Base-by-base conservation (phyloP, 2,329 filamentous ascomycete species). In the Thielaviopsis euricoi region DNA sequence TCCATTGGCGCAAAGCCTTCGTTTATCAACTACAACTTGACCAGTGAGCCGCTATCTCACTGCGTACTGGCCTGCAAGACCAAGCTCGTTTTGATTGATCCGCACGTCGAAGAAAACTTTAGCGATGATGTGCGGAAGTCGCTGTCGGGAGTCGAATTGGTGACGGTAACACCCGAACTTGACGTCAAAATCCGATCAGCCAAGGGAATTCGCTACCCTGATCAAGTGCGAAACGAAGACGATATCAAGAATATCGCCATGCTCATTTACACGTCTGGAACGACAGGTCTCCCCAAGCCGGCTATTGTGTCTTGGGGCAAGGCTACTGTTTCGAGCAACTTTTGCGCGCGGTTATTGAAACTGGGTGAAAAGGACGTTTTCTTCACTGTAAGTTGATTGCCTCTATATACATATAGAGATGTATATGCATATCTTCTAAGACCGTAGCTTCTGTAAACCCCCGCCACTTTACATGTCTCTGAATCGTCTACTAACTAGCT, bases 21-120 rank as follows among this genome's bases (percentile, higher is more conserved):
- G 0, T 88, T 93, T 64, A 85, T 95, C 71, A 95, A 95, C 70
- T 91, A 90, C 70, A 93, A 93, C 66, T 72, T 95, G 53, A 76
- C 78, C 0, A 84, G 82, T 13, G 80, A 84, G 26, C 76, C 87
- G 0, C 73, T 95, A 61, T 68, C 79, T 2, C 89, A 95, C 69
- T 91, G 86, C 63, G 74, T 94, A 51, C 78, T 76, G 62, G 80
- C 81, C 1, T 85, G 86, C 1, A 82, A 78, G 0, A 75, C 86
- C 0, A 77, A 77, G 10, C 66, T 94, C 2, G 73, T 90, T 59
- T 67, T 95, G 23, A 76, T 90, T 13, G 89, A 93, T 63, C 74
- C 76, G 0, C 40, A 52, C 26, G 40, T 58, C n/a, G 15, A 21
- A 26, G 37, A 71, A 0, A 78, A 79, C 6, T 68, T 87, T 17